These are phyloP conservation scores for Clavulina sp. DNA, from an alignment of 768 basidiomycete genomes.

Conservation along the genomic window DNA sequence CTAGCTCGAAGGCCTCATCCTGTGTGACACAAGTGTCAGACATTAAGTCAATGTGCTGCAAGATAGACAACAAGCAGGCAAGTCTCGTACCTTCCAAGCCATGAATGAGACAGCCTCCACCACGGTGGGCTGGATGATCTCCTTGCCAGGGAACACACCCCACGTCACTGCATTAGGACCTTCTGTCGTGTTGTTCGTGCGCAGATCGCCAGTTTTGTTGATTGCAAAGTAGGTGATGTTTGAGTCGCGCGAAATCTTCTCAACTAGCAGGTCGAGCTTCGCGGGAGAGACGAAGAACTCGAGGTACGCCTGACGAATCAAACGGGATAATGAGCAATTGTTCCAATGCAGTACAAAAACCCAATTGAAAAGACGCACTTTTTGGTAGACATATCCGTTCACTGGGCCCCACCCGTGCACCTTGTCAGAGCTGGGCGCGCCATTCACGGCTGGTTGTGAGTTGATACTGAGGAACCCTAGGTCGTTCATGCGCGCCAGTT, in stretches of 20 bases:
- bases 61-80: neutral
- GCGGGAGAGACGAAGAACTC: conserved; percentile 82
- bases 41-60: neutral
- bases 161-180: conserved; percentile 98
- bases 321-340: neutral
- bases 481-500: conserved; percentile 72
- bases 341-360: too few species aligned
- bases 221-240: conserved; percentile 95
- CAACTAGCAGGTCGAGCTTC: conserved; percentile 52
- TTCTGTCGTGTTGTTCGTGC: conserved; percentile 87
- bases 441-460: conserved; percentile 91
- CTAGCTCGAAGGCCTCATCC: conserved; percentile 92
- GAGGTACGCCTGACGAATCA: conserved; percentile 56
- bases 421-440: conserved; percentile 66
- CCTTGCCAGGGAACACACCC: conserved; percentile 96
- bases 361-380: conserved; percentile 29
- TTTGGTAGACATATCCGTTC: conserved; percentile 92
- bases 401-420: conserved; percentile 86
- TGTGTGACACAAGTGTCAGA: conserved; percentile 20
- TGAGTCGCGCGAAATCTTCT: conserved; percentile 69
- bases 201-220: conserved; percentile 85
- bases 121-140: conserved; percentile 89
- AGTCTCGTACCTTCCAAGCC: conserved; percentile 73
- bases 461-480: conserved; percentile 94
- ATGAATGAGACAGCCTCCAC: conserved; percentile 96